Base-by-base conservation (phyloP, 1,284 basidiomycete genomes). In the Austroboletus niveus region DNA sequence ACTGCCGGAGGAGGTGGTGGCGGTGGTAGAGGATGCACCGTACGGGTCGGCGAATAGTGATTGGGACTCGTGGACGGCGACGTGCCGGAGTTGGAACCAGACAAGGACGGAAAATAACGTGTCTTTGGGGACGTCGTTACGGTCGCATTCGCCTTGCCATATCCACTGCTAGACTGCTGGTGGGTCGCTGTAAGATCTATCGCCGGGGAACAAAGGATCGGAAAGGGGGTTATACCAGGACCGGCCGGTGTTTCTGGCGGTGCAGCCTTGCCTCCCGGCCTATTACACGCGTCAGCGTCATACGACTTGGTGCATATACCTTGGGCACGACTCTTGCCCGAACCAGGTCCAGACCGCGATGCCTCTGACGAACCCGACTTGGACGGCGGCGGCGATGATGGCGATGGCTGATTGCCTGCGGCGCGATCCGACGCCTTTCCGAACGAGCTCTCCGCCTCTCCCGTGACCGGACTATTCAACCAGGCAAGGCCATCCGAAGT, bases 181-280 rank as follows among this genome's bases (percentile, higher is more conserved):
- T 46, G 44, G 8, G 38, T 24, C 7, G 11, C 12, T 30, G 48
- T 22, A 30, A 47, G 27, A 24, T 52, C 35, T 31, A 51, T 46
- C 12, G 29, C 11, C 17, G 32, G 12, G 3, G 47, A 54, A n/a
- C 38, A 62, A 20, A 63, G 53, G 11, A 66, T 63, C n/a, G 61
- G 64, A n/a, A 63, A 66, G 5, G 61, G 64, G 0, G 53, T 61
- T 15, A 53, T 30, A 35, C 24, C 12, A 20, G n/a, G 11, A 0
- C 44, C 47, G 0, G 51, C 11, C 24, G 42, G 24, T 31, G 39
- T 50, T 17, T 24, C 5, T 8, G 22, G 22, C 2, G 5, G 22
- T 24, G 22, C 22, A 24, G 22, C 24, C 42, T 49, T 63, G 24
- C 27, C 27, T 35, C 38, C n/a, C 4, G 38, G 15, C 22, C 24